Percentiles rank a stretch among this genome's conserved stretches.
Evolutionary conservation across 1,284 basidiomycete species (phyloP).

Genomic region (Fomitopsis palustris): DNA sequence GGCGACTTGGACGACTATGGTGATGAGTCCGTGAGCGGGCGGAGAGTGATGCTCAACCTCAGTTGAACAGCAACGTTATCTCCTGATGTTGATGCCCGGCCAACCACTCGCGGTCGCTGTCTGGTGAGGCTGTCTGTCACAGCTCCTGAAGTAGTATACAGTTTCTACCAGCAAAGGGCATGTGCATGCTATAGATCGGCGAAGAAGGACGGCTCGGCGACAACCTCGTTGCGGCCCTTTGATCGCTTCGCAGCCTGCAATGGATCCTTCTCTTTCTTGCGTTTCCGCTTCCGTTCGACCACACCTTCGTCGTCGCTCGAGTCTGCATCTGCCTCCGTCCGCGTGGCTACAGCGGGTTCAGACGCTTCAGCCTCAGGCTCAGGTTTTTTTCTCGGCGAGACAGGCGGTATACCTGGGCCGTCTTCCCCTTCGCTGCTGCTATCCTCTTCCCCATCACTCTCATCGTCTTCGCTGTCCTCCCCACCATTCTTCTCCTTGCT

Average conservation of each 20-base stretch:
- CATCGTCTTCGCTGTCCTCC: slow-evolving; percentile 17
- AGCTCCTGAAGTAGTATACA: no score
- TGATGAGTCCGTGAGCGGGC: no score
- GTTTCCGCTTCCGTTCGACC: slow-evolving; percentile 51
- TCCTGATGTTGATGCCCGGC: no score
- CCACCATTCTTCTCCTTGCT: slow-evolving; percentile 31
- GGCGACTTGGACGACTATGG: no score
- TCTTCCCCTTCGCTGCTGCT: slow-evolving; percentile 21
- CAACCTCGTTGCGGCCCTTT: slow-evolving; percentile 55
- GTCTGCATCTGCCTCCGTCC: slow-evolving; percentile 29
- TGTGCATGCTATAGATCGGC: slow-evolving; percentile 39
- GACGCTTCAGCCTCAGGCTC: slow-evolving; percentile 30
- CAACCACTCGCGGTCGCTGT: no score
- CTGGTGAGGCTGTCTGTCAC: no score
- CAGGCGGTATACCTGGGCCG: slow-evolving; percentile 37
- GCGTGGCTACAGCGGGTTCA: slow-evolving; percentile 41
- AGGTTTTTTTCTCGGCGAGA: slow-evolving; percentile 29
- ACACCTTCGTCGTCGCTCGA: slow-evolving; percentile 31
- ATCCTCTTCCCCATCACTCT: slow-evolving; percentile 18
- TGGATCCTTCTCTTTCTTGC: slow-evolving; percentile 49
- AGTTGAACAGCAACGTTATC: no score
- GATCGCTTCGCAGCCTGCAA: slow-evolving; percentile 43
- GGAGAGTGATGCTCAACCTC: no score
- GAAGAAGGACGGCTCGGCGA: slow-evolving; percentile 64
- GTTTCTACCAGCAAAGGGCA: no score